A percentile compares a stretch with the other conserved stretches of the same genome.
Conservation (phyloP, 148 eudicot genomes). For the Amaranthus palmeri region DNA sequence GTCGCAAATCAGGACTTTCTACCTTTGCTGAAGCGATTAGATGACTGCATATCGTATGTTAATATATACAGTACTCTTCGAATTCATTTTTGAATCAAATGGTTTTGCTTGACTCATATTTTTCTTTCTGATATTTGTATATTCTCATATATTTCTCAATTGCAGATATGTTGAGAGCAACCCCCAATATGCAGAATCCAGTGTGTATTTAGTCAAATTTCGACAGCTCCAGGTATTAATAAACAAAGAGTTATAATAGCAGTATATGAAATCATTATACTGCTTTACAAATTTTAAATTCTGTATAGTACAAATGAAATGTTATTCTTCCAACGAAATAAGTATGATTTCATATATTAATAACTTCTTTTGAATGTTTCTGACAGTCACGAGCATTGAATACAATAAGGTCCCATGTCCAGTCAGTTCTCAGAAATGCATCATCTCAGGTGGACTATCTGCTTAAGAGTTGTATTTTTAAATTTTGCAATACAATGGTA, state of each 20-base stretch:
- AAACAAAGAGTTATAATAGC: neutral
- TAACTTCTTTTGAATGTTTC: slow-evolving; percentile 20
- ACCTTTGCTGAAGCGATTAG: slow-evolving; percentile 80
- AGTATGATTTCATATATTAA: slow-evolving; percentile 3
- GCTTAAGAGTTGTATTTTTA: neutral
- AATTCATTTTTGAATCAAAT: neutral
- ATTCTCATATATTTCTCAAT: slow-evolving; percentile 4
- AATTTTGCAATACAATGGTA: slow-evolving; percentile 3
- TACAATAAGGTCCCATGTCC: slow-evolving; percentile 84
- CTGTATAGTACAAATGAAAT: neutral
- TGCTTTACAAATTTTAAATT: neutral
- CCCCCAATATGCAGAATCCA: slow-evolving; percentile 98
- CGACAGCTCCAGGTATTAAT: slow-evolving; percentile 87
- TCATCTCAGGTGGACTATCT: slow-evolving; percentile 70
- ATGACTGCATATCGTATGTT: slow-evolving; percentile 95
- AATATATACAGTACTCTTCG: neutral
- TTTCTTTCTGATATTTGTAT: slow-evolving; percentile 1
- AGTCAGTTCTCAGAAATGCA: slow-evolving; percentile 72
- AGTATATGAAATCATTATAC: too few species aligned
- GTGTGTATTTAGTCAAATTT: slow-evolving; percentile 93
- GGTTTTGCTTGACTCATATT: neutral
- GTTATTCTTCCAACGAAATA: neutral
- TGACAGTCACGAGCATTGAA: slow-evolving; percentile 93
- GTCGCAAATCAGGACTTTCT: slow-evolving; percentile 78
- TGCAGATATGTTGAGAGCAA: slow-evolving; percentile 91